Evolutionary conservation across 2,329 filamentous ascomycete species (phyloP), one percentile per base, ranked within the genome.

Genomic region (Botryotinia calthae): DNA sequence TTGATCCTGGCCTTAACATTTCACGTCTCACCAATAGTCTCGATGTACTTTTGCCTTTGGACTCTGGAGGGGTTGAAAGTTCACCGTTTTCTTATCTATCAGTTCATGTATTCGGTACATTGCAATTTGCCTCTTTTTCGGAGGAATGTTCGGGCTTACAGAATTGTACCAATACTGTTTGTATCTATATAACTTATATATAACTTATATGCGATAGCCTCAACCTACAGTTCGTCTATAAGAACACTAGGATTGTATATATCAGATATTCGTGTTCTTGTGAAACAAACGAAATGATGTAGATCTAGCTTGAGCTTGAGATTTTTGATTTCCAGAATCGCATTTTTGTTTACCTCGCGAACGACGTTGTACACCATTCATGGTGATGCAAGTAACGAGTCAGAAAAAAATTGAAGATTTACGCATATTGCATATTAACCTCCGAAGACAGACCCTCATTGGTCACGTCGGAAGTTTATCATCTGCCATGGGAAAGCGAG

Each of bases 261-360:
- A 42, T 67, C 64, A 12, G 40, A 54, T 48, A 42, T 40, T 70
- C 37, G 56, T 48, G 56, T 64, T 34, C 31, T 37, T 46, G 48
- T 71, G 61, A 58, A 46, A 71, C 61, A 66, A 64, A 66, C 40
- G 69, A 71, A 71, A 56, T 64, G 69, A 66, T 71, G 70, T 37
- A 66, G 46, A 66, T 71, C 70, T 65, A 46, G 37, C 46, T 54
- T 46, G 42, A 46, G 37, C 46, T 54, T 46, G 42, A 51, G 20
- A 51, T 40, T 18, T 12, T 34, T 34, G 37, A 64, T 51, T 40
- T 16, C 16, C 10, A 48, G 7, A 62, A 48, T 34, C 51, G 31
- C 8, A 16, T 28, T 46, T 22, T 31, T 46, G 22, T 64, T 31
- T 31, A 44, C 37, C 28, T 42, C 40, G 37, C 22, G n/a, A 31